phyloP scores from a whole-genome alignment of 2,329 filamentous ascomycete genomes.

The Colletotrichum agaves region DNA sequence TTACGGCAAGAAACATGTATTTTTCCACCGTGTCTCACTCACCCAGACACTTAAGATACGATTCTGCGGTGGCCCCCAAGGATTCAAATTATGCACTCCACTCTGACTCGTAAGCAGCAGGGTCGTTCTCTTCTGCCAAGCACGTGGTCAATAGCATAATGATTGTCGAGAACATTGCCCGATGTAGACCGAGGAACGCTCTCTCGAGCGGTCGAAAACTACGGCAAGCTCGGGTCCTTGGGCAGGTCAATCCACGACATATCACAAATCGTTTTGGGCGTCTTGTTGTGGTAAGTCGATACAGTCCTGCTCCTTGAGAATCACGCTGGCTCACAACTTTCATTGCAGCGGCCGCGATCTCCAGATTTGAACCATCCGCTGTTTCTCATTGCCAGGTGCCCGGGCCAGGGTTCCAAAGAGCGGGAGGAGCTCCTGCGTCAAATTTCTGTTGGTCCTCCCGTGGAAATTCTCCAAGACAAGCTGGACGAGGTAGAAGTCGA shows the following conservation, averaged over 20 bases:
- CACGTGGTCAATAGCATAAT: conserved; percentile 22
- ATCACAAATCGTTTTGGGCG: conserved; percentile 16
- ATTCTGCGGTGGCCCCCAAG: not conserved
- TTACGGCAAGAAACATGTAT: too few relatives aligned
- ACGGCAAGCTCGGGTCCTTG: conserved; percentile 2
- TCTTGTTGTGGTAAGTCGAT: conserved; percentile 9
- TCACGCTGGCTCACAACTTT: too few relatives aligned
- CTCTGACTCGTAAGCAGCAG: conserved; percentile 24
- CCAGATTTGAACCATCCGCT: conserved; percentile 7
- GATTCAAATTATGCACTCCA: conserved; percentile 7
- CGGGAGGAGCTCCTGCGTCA: conserved; percentile 11
- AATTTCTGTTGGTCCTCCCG: conserved; percentile 11
- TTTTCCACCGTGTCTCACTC: not conserved
- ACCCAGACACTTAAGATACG: not conserved
- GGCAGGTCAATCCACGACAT: conserved; percentile 15
- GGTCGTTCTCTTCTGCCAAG: conserved; percentile 8
- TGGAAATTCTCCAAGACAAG: not conserved
- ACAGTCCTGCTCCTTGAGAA: too few relatives aligned
- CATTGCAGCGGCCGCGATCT: conserved; percentile 23
- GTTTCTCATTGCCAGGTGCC: conserved; percentile 17
- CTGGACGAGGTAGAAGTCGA: conserved; percentile 2
- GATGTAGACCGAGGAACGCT: conserved; percentile 11
- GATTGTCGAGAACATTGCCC: conserved; percentile 14
- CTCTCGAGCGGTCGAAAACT: conserved; percentile 5
- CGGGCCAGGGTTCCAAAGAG: conserved; percentile 11